Base-by-base conservation (phyloP, 1,139 yeast genomes). In the Scheffersomyces stambukii region DNA sequence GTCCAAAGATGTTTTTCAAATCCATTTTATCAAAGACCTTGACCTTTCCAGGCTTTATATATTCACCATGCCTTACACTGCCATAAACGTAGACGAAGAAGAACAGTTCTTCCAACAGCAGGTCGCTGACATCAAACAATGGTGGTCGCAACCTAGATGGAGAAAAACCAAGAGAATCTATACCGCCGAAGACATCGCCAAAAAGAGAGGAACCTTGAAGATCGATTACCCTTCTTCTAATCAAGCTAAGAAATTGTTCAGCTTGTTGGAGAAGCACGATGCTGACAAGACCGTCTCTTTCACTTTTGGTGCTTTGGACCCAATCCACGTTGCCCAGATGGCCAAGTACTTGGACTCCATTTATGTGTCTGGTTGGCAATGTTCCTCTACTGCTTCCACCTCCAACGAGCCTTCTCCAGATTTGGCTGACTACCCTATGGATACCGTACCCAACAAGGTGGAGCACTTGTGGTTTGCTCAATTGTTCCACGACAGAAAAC, bases 361-460 rank as follows among this genome's bases (percentile, higher is more conserved):
- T 48, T 89, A 91, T 60, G 94, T 89, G 43, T 83, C 95, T 28
- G 98, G 98, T 35, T 89, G 98, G 98, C 97, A 91, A 67, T 88
- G 95, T 60, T 88, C 96, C 30, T 86, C 96, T 19, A 89, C 96
- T 30, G 96, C 97, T 33, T 89, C 96, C 16, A 84, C 96, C 28
- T 84, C 96, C 23, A 89, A 91, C 58, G 97, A 89, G 64, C 97
- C 97, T 27, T 85, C 95, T 23, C 97, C 97, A 37, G 98, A 91
- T 71, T 75, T 91, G 54, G 98, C 97, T 37, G 98, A 91, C 62
- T 91, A 91, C 64, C 97, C 97, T 33, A 83, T 82, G 83, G 96
- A 91, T 64, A 91, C 98, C 23, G 98, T 91, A 38, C 98, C 98
- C 53, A 89, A 89, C 72, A 91, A 91, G 74, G 96, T 88, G 43